Percentiles rank a stretch among this genome's conserved stretches.
These are phyloP conservation scores for Glycyrrhiza uralensis DNA, from an alignment of 306 rosid species.

Conservation along the genomic window DNA sequence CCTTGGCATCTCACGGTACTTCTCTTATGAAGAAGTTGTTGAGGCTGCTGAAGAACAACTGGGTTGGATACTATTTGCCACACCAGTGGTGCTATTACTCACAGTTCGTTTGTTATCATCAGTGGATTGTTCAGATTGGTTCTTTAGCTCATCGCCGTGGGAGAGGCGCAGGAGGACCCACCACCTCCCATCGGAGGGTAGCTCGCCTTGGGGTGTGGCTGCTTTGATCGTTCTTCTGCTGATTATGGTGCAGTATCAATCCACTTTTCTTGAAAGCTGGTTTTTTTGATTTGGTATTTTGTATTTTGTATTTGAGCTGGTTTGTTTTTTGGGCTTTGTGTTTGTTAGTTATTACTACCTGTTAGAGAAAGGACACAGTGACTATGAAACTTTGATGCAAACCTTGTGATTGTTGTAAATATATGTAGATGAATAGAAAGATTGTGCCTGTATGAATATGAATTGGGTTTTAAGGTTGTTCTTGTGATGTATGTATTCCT, in stretches of 20 bases:
- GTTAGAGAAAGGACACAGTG: not conserved
- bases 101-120: slow-evolving; percentile 56
- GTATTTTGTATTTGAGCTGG: not conserved
- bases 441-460: not conserved
- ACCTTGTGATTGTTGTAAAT: slow-evolving; percentile 9
- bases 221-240: slow-evolving; percentile 63
- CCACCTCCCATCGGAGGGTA: slow-evolving; percentile 56
- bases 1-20: slow-evolving; percentile 59
- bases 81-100: slow-evolving; percentile 51
- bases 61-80: slow-evolving; percentile 52
- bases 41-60: slow-evolving; percentile 54
- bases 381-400: not conserved
- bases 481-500: not conserved
- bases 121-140: slow-evolving; percentile 41
- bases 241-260: slow-evolving; percentile 59
- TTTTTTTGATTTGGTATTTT: slow-evolving; percentile 19
- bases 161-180: slow-evolving; percentile 55
- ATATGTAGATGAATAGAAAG: not conserved
- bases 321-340: no score
- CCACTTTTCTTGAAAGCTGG: slow-evolving; percentile 68
- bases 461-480: not conserved
- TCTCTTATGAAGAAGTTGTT: slow-evolving; percentile 52
- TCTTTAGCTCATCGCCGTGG: slow-evolving; percentile 51
- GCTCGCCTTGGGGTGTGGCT: slow-evolving; percentile 87
- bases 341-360: no score